A percentile compares a stretch with the other conserved stretches of the same genome.
phyloP scores from a whole-genome alignment of 2,329 filamentous ascomycete species.

The Teratosphaeria destructans region DNA sequence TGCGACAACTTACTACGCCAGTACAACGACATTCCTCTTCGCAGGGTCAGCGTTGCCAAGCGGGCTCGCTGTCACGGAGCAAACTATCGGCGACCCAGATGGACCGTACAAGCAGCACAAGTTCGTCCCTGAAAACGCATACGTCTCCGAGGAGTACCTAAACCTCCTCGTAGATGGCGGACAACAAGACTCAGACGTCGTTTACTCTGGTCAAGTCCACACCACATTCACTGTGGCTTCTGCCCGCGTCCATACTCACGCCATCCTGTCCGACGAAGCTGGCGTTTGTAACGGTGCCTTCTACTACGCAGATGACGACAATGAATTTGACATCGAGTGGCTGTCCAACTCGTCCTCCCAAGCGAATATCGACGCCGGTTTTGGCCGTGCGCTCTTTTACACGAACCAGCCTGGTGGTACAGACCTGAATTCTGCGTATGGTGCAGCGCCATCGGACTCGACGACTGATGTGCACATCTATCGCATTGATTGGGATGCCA shows the following conservation, averaged over 20 bases:
- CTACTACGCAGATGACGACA: conserved; percentile 10
- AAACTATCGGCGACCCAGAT: not conserved
- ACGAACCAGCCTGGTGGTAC: conserved; percentile 10
- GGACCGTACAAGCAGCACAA: not conserved
- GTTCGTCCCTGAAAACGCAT: conserved; percentile 1
- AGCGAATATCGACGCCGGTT: conserved; percentile 7
- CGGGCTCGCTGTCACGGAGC: not conserved
- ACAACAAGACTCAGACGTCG: conserved; percentile 4
- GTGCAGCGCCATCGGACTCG: not conserved
- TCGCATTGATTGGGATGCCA: conserved; percentile 13
- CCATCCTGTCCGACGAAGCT: conserved; percentile 2
- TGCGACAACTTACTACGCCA: not conserved
- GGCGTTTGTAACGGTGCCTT: conserved; percentile 11
- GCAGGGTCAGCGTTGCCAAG: not conserved
- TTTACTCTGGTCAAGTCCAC: conserved; percentile 8
- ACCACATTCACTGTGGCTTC: conserved; percentile 7
- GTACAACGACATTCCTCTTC: not conserved
- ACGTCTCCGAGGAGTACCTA: conserved; percentile 7
- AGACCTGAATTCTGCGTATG: not conserved
- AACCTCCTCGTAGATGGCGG: conserved; percentile 9
- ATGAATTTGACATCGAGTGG: conserved; percentile 19
- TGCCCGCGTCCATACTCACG: conserved; percentile 10
- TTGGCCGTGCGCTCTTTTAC: conserved; percentile 8
- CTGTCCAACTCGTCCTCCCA: conserved; percentile 8
- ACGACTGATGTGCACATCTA: conserved; percentile 11